These are phyloP conservation scores for Elsinoe fawcettii DNA, from an alignment of 2,329 filamentous ascomycete species.

Conservation along the genomic window DNA sequence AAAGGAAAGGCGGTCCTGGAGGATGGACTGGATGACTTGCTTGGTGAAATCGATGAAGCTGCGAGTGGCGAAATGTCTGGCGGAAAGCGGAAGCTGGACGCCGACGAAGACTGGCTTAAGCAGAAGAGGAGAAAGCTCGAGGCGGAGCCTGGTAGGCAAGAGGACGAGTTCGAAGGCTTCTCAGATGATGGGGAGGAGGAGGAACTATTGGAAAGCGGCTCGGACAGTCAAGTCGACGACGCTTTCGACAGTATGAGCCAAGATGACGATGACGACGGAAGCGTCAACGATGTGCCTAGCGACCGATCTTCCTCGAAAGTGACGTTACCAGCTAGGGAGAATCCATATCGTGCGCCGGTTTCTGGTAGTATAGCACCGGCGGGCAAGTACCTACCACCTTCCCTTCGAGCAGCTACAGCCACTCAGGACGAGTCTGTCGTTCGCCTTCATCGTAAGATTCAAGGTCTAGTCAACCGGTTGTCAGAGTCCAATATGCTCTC, in stretches of 20 bases:
- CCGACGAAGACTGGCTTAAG: conserved; percentile 54
- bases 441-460: conserved; percentile 68
- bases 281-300: conserved; percentile 33
- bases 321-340: conserved; percentile 54
- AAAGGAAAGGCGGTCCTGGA: conserved; percentile 58
- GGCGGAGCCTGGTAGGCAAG: conserved; percentile 21
- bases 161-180: conserved; percentile 21
- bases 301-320: conserved; percentile 24
- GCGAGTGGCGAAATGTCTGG: conserved; percentile 35
- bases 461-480: conserved; percentile 85
- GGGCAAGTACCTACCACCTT: conserved; percentile 83
- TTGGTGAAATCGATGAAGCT: conserved; percentile 54
- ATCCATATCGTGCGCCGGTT: conserved; percentile 77
- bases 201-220: conserved; percentile 18
- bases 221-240: conserved; percentile 23
- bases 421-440: conserved; percentile 59
- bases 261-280: conserved; percentile 30
- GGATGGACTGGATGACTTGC: conserved; percentile 72
- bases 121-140: conserved; percentile 50
- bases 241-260: conserved; percentile 26
- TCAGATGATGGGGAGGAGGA: conserved; percentile 15
- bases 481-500: conserved; percentile 84
- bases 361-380: conserved; percentile 31
- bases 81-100: conserved; percentile 49
- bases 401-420: conserved; percentile 54